Percentiles rank a stretch among this genome's conserved stretches.
Conservation (phyloP, 129 eudicot species). For the Flaveria robusta region DNA sequence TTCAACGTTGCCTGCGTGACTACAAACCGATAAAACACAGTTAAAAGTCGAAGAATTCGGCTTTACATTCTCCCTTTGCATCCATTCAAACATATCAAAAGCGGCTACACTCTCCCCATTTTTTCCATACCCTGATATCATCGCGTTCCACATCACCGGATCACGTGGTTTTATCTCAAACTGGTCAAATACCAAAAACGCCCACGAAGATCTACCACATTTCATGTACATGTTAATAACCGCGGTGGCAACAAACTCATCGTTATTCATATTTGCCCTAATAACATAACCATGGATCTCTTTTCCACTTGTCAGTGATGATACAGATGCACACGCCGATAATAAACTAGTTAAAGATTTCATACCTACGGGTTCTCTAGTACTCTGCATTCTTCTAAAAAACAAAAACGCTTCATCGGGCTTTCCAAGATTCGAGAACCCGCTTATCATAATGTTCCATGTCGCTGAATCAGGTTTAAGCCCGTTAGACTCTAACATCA, state of each 20-base stretch:
- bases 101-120: constrained; percentile 67
- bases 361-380: constrained; percentile 34
- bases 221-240: constrained; percentile 86
- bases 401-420: constrained; percentile 55
- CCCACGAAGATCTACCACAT: constrained; percentile 55
- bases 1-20: constrained; percentile 63
- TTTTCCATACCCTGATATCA: constrained; percentile 87
- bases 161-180: constrained; percentile 49
- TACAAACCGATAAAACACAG: constrained; percentile 67
- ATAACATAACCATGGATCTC: constrained; percentile 66
- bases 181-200: constrained; percentile 51
- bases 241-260: constrained; percentile 63
- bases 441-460: constrained; percentile 86
- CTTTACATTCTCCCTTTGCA: constrained; percentile 49
- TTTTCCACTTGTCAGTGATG: constrained; percentile 46
- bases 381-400: constrained; percentile 59
- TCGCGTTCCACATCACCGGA: constrained; percentile 88
- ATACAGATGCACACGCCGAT: constrained; percentile 60
- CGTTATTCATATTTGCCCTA: constrained; percentile 40
- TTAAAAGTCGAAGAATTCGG: constrained; percentile 69
- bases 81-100: constrained; percentile 59
- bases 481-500: constrained; percentile 49
- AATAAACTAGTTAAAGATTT: constrained; percentile 64
- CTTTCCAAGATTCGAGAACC: constrained; percentile 58
- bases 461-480: constrained; percentile 77